Evolutionary conservation across 371 early-diverging fungal genomes (phyloP).

Genomic region (Actinomortierella wolfii): DNA sequence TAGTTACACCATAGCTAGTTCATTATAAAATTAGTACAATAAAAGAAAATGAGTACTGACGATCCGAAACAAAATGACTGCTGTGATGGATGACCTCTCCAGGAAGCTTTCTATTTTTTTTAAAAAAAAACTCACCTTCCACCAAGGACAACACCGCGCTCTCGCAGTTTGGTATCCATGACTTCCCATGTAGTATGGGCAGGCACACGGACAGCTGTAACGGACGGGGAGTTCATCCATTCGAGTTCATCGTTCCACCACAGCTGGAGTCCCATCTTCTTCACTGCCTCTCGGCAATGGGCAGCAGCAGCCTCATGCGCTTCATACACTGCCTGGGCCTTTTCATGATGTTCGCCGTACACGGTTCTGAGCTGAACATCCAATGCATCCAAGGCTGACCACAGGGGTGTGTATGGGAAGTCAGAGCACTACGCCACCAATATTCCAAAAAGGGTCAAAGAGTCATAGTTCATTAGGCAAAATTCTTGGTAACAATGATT

Average conservation of each 20-base stretch:
- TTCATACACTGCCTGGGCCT: conserved; percentile 14
- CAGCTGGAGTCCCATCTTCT: conserved; percentile 33
- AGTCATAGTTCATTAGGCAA: too few relatives aligned
- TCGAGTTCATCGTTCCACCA: conserved; percentile 27
- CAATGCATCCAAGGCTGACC: conserved; percentile 40
- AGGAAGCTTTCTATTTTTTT: too few relatives aligned
- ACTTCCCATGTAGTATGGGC: conserved; percentile 37
- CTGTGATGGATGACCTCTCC: too few relatives aligned
- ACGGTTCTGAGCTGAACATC: conserved; percentile 23
- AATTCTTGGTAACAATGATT: too few relatives aligned
- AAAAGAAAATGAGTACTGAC: neutral
- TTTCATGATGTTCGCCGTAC: conserved; percentile 18
- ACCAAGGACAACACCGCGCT: conserved; percentile 38
- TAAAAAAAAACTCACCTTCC: conserved; percentile 22
- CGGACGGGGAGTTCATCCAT: conserved; percentile 23
- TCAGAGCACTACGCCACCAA: too few relatives aligned
- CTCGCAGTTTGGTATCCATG: conserved; percentile 29
- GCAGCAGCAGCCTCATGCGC: conserved; percentile 25
- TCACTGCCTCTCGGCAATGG: conserved; percentile 26
- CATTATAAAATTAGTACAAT: neutral
- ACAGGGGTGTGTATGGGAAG: conserved; percentile 39
- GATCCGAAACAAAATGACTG: too few relatives aligned
- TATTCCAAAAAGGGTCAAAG: too few relatives aligned
- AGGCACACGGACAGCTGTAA: conserved; percentile 37
- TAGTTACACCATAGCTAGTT: conserved; percentile 31